Conservation (phyloP, 2,329 filamentous ascomycete genomes). For the Fusarium subglutinans region DNA sequence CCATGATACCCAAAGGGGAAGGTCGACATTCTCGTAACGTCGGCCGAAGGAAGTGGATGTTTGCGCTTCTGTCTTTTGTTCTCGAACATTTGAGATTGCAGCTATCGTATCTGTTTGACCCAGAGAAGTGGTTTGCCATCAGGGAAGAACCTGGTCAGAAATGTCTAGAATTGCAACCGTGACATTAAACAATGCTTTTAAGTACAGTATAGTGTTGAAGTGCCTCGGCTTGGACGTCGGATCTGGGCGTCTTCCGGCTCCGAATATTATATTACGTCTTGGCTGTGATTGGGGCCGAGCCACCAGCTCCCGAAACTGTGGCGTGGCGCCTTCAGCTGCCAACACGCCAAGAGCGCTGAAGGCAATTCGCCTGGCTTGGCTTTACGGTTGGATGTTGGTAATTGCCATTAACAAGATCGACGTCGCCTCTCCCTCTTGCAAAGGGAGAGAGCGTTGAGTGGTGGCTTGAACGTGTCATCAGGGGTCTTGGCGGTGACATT, state of each 20-base stretch:
- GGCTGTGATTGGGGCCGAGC: conserved; percentile 2
- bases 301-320: background rate
- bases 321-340: conserved; percentile 16
- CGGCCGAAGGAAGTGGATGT: conserved; percentile 3
- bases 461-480: background rate
- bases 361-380: background rate
- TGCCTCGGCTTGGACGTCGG: conserved; percentile 12
- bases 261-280: background rate
- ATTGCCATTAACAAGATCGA: background rate
- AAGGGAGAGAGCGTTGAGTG: background rate
- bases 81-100: background rate
- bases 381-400: background rate
- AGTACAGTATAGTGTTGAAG: background rate
- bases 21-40: conserved; percentile 8
- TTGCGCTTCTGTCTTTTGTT: background rate
- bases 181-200: background rate
- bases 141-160: background rate
- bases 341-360: background rate
- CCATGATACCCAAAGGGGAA: conserved; percentile 27
- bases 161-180: background rate
- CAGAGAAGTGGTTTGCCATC: background rate
- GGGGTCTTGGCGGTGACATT: background rate
- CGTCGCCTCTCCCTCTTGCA: background rate
- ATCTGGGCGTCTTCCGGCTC: conserved; percentile 21
- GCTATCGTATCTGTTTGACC: background rate